These are phyloP conservation scores for Amanita muscaria DNA, from an alignment of 768 basidiomycete species.

Conservation along the genomic window DNA sequence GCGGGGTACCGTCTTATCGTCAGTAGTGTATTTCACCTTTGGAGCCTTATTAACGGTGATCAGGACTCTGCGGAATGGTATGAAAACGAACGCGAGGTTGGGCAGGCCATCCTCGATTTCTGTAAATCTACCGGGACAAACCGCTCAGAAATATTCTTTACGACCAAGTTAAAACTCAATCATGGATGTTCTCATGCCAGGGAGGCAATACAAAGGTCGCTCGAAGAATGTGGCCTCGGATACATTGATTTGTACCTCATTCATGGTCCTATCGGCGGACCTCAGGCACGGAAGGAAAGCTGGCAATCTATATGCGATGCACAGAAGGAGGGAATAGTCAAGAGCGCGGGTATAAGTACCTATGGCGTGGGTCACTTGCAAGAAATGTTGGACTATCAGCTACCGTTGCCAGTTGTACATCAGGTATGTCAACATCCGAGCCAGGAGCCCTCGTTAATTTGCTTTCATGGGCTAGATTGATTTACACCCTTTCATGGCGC, in stretches of 20 bases:
- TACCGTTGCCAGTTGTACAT: conserved; percentile 49
- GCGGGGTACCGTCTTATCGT: conserved; percentile 59
- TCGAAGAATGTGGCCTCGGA: conserved; percentile 45
- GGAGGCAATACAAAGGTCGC: conserved; percentile 42
- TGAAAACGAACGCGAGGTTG: conserved; percentile 62
- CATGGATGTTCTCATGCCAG: conserved; percentile 38
- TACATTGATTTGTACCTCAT: conserved; percentile 68
- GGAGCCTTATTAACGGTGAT: conserved; percentile 14
- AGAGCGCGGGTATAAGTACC: conserved; percentile 57
- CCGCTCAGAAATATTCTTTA: conserved; percentile 57
- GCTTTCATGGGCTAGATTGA: conserved; percentile 30
- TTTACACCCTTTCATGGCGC: conserved; percentile 64
- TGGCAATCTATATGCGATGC: conserved; percentile 63
- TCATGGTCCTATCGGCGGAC: conserved; percentile 59
- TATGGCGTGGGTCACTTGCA: conserved; percentile 53
- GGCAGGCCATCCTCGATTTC: conserved; percentile 51
- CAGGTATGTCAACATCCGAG: conserved; percentile 34
- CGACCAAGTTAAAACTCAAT: conserved; percentile 61
- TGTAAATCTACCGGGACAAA: conserved; percentile 37
- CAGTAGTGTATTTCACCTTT: conserved; percentile 17
- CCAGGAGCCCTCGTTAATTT: conserved; percentile 4
- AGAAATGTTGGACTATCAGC: conserved; percentile 36
- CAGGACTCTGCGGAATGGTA: conserved; percentile 45
- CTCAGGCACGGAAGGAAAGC: conserved; percentile 44
- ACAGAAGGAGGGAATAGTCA: conserved; percentile 48